Conservation (phyloP, 257 asterid genomes). For the Eucommia ulmoides region DNA sequence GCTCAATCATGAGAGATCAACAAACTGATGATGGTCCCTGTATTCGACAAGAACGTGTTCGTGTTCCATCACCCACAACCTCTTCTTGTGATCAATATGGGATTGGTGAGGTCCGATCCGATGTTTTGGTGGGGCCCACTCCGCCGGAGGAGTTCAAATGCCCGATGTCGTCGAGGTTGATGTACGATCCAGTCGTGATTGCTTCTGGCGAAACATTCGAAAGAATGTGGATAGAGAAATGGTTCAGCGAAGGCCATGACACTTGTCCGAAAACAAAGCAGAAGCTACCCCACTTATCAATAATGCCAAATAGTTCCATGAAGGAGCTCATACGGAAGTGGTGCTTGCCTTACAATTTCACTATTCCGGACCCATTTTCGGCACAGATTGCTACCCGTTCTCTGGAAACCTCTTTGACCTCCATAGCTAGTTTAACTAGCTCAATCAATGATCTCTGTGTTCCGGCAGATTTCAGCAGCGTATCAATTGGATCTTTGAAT, state of each 20-base stretch:
- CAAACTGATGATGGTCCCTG: constrained; percentile 20
- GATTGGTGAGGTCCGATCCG: constrained; percentile 20
- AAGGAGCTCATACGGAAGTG: constrained; percentile 52
- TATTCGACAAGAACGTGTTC: too few relatives aligned
- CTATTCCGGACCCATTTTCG: constrained; percentile 34
- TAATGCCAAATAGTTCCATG: constrained; percentile 49
- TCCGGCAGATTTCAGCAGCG: constrained; percentile 42
- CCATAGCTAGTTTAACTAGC: constrained; percentile 59
- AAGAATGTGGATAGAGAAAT: constrained; percentile 72
- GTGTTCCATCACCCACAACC: too few relatives aligned
- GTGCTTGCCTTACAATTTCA: constrained; percentile 31
- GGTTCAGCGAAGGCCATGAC: constrained; percentile 73
- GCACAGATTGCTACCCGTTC: constrained; percentile 17
- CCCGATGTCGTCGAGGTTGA: constrained; percentile 61
- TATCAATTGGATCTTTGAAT: constrained; percentile 34
- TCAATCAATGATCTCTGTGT: constrained; percentile 53
- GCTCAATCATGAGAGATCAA: constrained; percentile 23
- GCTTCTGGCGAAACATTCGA: constrained; percentile 83
- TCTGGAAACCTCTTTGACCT: constrained; percentile 44
- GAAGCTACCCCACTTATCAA: constrained; percentile 31
- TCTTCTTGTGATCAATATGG: constrained; percentile 17
- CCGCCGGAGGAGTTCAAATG: constrained; percentile 69
- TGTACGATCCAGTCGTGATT: constrained; percentile 82
- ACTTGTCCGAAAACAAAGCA: constrained; percentile 56
- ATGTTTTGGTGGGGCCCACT: constrained; percentile 21